Conservation (phyloP, 768 basidiomycete genomes). For the Asterophora parasitica region DNA sequence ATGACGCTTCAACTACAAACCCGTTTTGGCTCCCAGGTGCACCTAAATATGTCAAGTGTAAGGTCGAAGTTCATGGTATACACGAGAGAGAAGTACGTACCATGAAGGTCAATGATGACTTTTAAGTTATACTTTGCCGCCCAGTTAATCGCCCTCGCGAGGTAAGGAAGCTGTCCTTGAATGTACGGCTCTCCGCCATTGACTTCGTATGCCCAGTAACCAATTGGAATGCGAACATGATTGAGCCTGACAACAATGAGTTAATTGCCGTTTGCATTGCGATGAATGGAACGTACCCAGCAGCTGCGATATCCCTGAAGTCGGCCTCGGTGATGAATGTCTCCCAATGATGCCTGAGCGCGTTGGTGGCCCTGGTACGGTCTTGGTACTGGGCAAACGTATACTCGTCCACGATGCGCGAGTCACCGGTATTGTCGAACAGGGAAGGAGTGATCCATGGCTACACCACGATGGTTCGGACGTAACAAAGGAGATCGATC, state of each 20-base stretch:
- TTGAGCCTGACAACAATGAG: constrained; percentile 50
- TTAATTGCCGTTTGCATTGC: constrained; percentile 3
- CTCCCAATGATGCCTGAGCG: constrained; percentile 67
- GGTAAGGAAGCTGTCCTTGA: constrained; percentile 69
- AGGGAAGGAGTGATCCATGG: constrained; percentile 79
- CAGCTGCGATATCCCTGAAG: constrained; percentile 67
- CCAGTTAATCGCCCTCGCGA: constrained; percentile 64
- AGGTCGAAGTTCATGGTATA: neutral
- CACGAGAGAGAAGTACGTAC: constrained; percentile 19
- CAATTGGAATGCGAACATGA: constrained; percentile 81
- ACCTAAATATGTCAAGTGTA: constrained; percentile 28
- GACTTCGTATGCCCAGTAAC: constrained; percentile 88
- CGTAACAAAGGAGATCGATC: too few relatives aligned
- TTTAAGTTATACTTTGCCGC: constrained; percentile 70
- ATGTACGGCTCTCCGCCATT: constrained; percentile 74
- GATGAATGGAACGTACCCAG: constrained; percentile 46
- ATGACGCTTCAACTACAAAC: constrained; percentile 30
- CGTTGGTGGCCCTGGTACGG: constrained; percentile 39
- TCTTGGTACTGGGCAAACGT: constrained; percentile 68
- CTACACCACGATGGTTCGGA: constrained; percentile 23
- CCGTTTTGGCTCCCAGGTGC: constrained; percentile 85
- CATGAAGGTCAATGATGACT: constrained; percentile 75
- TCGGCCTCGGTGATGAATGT: constrained; percentile 84
- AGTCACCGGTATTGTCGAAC: constrained; percentile 63
- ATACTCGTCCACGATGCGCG: constrained; percentile 67